Conservation (phyloP, 345 rosid genomes). For the Salix suchowensis region DNA sequence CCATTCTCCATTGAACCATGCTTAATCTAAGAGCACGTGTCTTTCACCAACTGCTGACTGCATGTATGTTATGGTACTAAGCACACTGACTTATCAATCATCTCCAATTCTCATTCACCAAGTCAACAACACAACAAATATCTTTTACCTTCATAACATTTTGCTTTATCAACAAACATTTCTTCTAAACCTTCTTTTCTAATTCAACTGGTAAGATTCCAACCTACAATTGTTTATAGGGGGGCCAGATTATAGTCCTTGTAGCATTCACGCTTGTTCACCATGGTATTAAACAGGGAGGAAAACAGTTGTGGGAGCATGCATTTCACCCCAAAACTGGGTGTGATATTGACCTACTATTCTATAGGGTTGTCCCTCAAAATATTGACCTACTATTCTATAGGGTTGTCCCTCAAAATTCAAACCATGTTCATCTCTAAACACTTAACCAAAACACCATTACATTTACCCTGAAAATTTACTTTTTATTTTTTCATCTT, state of each 20-base stretch:
- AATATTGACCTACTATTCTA: neutral
- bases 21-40: neutral
- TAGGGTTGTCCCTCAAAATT: neutral
- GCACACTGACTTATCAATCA: neutral
- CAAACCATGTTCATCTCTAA: neutral
- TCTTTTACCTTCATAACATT: neutral
- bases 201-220: neutral
- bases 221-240: neutral
- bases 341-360: neutral
- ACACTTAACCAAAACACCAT: neutral
- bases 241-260: neutral
- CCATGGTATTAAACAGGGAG: neutral
- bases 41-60: neutral
- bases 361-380: neutral
- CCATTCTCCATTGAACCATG: neutral
- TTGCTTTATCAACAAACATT: neutral
- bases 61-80: neutral
- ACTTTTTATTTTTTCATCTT: neutral
- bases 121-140: neutral
- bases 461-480: neutral
- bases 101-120: neutral
- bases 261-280: neutral
- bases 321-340: too few relatives aligned
- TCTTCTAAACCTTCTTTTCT: neutral
- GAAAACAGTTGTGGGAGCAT: neutral